A percentile compares a stretch with the other conserved stretches of the same genome.
Evolutionary conservation across 2,329 filamentous ascomycete genomes (phyloP).

Genomic region (Diaporthe vaccinii): DNA sequence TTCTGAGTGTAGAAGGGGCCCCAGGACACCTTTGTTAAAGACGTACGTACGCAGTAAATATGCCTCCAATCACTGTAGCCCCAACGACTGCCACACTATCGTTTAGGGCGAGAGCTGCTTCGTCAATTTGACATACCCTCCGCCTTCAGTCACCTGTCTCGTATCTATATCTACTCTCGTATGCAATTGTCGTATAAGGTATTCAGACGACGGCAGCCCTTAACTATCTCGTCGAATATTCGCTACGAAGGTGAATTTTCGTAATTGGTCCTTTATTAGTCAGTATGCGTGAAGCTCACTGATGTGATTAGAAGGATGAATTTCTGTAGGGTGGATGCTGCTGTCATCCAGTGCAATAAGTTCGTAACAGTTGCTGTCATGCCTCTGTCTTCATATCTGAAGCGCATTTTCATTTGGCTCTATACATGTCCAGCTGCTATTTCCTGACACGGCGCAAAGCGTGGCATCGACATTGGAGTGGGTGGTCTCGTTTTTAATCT

Average conservation of each 20-base stretch:
- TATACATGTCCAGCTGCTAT: not conserved
- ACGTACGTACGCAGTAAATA: too few relatives aligned
- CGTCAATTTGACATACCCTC: not conserved
- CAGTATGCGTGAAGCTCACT: not conserved
- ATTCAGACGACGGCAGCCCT: too few relatives aligned
- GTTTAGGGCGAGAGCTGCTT: not conserved
- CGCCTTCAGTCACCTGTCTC: not conserved
- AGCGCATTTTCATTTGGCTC: not conserved
- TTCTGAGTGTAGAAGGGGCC: too few relatives aligned
- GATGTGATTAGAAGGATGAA: not conserved
- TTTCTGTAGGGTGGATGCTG: not conserved
- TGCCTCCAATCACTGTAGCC: too few relatives aligned
- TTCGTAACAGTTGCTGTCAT: not conserved
- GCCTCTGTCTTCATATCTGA: too few relatives aligned
- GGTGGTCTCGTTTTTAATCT: too few relatives aligned
- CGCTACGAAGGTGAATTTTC: not conserved
- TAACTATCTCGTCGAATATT: not conserved
- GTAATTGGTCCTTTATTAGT: too few relatives aligned
- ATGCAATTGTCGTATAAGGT: not conserved
- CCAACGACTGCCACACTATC: too few relatives aligned
- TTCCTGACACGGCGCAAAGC: not conserved
- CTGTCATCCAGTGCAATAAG: not conserved
- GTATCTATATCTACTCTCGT: too few relatives aligned
- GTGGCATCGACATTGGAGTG: not conserved
- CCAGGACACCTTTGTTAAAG: too few relatives aligned